Evolutionary conservation across 2,329 filamentous ascomycete genomes (phyloP).

Genomic region (Sporothrix phasma): DNA sequence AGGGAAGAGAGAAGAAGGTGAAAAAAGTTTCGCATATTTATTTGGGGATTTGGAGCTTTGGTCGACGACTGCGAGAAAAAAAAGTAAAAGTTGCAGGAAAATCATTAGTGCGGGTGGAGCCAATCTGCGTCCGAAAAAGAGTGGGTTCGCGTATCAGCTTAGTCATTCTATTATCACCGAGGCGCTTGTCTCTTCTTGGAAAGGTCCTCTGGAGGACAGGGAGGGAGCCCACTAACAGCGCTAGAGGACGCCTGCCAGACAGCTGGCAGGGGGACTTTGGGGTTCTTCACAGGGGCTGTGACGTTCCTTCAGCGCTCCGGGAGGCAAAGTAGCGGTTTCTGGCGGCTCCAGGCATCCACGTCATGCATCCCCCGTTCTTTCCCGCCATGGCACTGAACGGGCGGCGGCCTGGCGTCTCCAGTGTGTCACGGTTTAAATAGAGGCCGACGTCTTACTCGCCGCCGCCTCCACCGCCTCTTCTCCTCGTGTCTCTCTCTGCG

Average conservation of each 20-base stretch:
- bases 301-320: background rate
- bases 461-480: background rate
- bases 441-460: slow-evolving; percentile 4
- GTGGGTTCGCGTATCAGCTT: background rate
- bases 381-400: background rate
- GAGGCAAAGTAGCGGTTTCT: background rate
- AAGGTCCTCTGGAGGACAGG: background rate
- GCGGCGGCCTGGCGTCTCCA: background rate
- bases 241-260: background rate
- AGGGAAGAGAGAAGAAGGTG: slow-evolving; percentile 10
- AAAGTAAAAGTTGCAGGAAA: slow-evolving; percentile 11
- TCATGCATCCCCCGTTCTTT: slow-evolving; percentile 13
- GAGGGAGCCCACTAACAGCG: slow-evolving; percentile 9
- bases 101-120: slow-evolving; percentile 14
- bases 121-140: background rate
- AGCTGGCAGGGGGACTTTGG: background rate
- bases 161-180: background rate
- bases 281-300: background rate
- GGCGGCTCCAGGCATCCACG: slow-evolving; percentile 12
- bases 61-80: slow-evolving; percentile 8
- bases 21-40: slow-evolving; percentile 11
- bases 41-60: slow-evolving; percentile 3
- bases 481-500: background rate
- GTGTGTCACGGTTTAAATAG: slow-evolving; percentile 10
- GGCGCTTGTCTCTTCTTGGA: background rate